Base-by-base conservation (phyloP, 2,329 filamentous ascomycete genomes). In the Coniochaeta sp. region DNA sequence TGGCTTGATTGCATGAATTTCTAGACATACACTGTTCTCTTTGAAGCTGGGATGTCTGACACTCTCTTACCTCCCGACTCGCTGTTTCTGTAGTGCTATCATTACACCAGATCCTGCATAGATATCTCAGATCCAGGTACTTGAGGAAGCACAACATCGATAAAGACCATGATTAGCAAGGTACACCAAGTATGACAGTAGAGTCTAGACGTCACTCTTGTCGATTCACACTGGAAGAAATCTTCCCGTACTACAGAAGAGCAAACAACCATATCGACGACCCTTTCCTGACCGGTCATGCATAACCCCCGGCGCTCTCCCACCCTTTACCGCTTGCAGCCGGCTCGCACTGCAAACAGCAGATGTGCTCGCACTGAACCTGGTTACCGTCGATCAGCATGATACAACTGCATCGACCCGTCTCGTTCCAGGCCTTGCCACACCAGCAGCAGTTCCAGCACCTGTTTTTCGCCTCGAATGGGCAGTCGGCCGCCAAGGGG, bases 391-490 rank as follows among this genome's bases (percentile, higher is more conserved):
- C 77, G 56, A 78, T 74, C 59, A 82, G 76, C 80, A 82, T 82
- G 67, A 81, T 71, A 67, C 79, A 81, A 64, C 75, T 75, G 69
- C 80, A 83, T 28, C 79, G 75, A 5, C 79, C 80, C 28, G 71
- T 70, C 52, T 74, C 73, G 65, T 83, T 83, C 73, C 77, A 77
- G n/a, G 73, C 72, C 65, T 82, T 81, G 31, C 80, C 80, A 61
- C 80, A 83, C 79, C 79, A 82, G 69, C 80, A 83, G 69, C 80
- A 83, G 69, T 81, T 80, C 81, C 81, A 83, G 63, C 69, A 75
- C 34, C 80, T 73, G 60, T 79, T 76, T 61, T 77, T 76, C 56
- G 71, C 70, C 69, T 81, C 79, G 64, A 80, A 83, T 8, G 81
- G 79, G 59, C 81, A 83, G 57, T 72, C 71, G 8, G 31, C 54